phyloP scores from a whole-genome alignment of 2,329 filamentous ascomycete species.

The Paraconiothyrium sp. region DNA sequence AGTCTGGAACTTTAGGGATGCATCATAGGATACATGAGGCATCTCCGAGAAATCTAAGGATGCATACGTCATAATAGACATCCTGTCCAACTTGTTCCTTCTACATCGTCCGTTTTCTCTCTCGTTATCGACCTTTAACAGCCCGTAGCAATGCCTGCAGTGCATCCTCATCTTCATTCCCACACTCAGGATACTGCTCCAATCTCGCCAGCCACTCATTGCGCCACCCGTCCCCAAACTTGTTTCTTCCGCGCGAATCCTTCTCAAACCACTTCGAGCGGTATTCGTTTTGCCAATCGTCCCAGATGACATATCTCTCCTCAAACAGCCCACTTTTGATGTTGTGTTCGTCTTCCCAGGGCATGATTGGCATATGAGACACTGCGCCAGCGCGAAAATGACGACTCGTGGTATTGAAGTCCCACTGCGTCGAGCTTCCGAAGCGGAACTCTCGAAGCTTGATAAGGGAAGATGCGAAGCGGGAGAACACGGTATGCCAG shows the following conservation, averaged over 20 bases:
- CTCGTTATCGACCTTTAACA: neutral
- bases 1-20: no score
- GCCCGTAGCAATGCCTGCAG: neutral
- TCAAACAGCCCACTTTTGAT: conserved; percentile 15
- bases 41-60: no score
- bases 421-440: conserved; percentile 20
- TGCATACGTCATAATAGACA: no score
- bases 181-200: conserved; percentile 10
- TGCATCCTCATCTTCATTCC: conserved; percentile 8
- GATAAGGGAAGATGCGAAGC: conserved; percentile 6
- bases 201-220: neutral
- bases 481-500: conserved; percentile 19
- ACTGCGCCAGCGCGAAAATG: neutral
- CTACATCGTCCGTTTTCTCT: neutral
- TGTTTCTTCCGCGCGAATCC: neutral
- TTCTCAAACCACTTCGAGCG: neutral
- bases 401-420: conserved; percentile 1
- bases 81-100: no score
- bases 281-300: conserved; percentile 22
- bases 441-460: conserved; percentile 16
- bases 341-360: conserved; percentile 19
- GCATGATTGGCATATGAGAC: conserved; percentile 15
- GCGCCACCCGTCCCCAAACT: neutral
- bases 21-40: no score
- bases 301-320: conserved; percentile 16